Percentiles rank a stretch among this genome's conserved stretches.
Conservation (phyloP, 106 monocot species). For the Cymbidium sinense region DNA sequence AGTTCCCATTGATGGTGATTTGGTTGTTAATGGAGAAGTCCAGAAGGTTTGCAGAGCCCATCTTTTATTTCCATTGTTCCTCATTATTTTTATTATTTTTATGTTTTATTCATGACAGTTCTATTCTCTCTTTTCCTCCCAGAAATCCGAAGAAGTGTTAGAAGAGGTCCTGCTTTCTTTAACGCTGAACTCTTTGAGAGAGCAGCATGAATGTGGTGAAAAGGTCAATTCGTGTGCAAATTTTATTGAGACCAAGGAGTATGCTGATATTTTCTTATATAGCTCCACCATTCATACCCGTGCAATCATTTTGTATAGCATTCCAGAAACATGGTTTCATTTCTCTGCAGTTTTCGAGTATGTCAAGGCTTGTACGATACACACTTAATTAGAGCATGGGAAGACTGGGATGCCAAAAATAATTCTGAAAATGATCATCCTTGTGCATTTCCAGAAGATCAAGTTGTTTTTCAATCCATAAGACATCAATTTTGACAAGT, state of each 20-base stretch:
- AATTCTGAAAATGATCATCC: conserved; percentile 96
- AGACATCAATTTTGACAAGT: background rate
- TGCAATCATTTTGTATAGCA: background rate
- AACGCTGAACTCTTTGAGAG: conserved; percentile 70
- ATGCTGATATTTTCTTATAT: conserved; percentile 13
- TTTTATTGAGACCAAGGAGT: conserved; percentile 91
- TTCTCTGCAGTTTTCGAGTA: conserved; percentile 51
- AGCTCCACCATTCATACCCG: background rate
- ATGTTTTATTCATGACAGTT: conserved; percentile 3
- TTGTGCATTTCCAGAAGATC: conserved; percentile 58
- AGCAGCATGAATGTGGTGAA: conserved; percentile 17
- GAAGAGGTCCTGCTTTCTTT: conserved; percentile 87
- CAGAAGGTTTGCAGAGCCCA: conserved; percentile 59
- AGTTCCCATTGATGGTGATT: conserved; percentile 89
- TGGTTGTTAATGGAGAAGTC: conserved; percentile 82
- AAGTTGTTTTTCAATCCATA: conserved; percentile 30
- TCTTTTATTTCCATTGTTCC: background rate
- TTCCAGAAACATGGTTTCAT: background rate
- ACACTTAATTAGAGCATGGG: conserved; percentile 71
- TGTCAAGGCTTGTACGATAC: conserved; percentile 73
- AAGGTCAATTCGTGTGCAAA: conserved; percentile 44
- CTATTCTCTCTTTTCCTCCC: conserved; percentile 10
- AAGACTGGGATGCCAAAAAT: conserved; percentile 77
- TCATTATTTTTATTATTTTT: background rate
- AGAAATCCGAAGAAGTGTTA: conserved; percentile 94